A percentile compares a stretch with the other conserved stretches of the same genome.
phyloP scores from a whole-genome alignment of 208 protist genomes.

The Herpetomonas samuelpessoai region DNA sequence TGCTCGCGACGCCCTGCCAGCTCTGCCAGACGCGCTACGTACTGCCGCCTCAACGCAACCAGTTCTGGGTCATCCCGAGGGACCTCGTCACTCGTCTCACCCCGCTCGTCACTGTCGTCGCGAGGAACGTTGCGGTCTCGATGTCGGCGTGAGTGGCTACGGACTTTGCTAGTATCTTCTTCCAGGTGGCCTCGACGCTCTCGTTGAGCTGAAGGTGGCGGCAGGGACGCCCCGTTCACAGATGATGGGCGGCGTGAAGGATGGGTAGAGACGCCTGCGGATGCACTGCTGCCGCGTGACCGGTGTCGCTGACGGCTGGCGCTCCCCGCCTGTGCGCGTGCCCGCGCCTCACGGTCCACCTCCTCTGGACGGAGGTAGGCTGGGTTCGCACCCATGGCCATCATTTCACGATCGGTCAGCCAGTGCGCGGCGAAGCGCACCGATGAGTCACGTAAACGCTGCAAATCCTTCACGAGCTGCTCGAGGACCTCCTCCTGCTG shows the following conservation, averaged over 20 bases:
- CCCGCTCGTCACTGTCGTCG: neutral
- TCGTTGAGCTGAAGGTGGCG: too few species aligned
- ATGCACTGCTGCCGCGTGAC: neutral
- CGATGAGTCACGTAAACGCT: slow-evolving; percentile 52
- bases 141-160: too few species aligned
- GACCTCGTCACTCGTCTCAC: slow-evolving; percentile 2
- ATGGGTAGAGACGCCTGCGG: too few species aligned
- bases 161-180: too few species aligned
- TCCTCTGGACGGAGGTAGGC: slow-evolving; percentile 53
- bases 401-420: slow-evolving; percentile 73
- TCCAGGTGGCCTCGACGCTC: too few species aligned
- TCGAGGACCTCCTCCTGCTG: slow-evolving; percentile 50
- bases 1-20: slow-evolving; percentile 21
- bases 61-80: slow-evolving; percentile 27
- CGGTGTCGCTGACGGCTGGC: neutral
- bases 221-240: too few species aligned
- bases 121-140: too few species aligned
- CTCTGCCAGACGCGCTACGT: slow-evolving; percentile 43
- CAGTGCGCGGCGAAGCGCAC: slow-evolving; percentile 78
- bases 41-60: slow-evolving; percentile 41
- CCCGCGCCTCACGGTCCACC: slow-evolving; percentile 22
- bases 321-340: neutral
- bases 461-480: slow-evolving; percentile 30
- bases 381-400: slow-evolving; percentile 71
- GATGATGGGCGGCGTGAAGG: too few species aligned